phyloP scores from a whole-genome alignment of 768 basidiomycete genomes.

The Phlegmacium glaucopus region DNA sequence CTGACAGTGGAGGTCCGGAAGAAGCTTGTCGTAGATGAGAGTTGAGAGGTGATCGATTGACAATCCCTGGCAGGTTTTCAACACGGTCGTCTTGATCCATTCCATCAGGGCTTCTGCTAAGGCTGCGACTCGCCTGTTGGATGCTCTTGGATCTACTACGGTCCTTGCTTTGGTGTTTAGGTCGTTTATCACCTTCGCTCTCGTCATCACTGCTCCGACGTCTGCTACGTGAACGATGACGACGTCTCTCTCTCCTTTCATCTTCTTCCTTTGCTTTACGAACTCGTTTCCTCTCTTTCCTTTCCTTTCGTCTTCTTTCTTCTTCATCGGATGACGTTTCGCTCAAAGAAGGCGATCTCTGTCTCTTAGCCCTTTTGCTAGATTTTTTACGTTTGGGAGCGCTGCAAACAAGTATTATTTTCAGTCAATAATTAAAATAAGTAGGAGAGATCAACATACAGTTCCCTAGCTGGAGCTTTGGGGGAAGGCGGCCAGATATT shows the following conservation, averaged over 20 bases:
- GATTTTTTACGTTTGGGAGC: slow-evolving; percentile 55
- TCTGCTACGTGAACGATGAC: slow-evolving; percentile 28
- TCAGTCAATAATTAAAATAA: neutral
- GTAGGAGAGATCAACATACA: slow-evolving; percentile 37
- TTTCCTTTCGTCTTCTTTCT: slow-evolving; percentile 54
- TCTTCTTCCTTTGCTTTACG: slow-evolving; percentile 44
- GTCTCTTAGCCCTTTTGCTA: slow-evolving; percentile 59
- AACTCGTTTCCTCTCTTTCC: slow-evolving; percentile 57
- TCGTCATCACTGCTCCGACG: slow-evolving; percentile 28
- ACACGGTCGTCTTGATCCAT: slow-evolving; percentile 10
- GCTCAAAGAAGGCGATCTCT: slow-evolving; percentile 47
- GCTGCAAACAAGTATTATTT: slow-evolving; percentile 30
- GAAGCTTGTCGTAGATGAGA: slow-evolving; percentile 8
- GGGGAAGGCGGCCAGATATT: slow-evolving; percentile 86
- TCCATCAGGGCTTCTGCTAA: slow-evolving; percentile 6
- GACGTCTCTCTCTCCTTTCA: slow-evolving; percentile 35
- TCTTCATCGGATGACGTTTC: slow-evolving; percentile 52
- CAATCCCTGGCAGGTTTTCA: neutral
- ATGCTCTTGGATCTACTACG: slow-evolving; percentile 14
- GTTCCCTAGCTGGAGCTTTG: slow-evolving; percentile 53
- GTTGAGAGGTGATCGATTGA: slow-evolving; percentile 2
- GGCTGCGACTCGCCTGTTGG: slow-evolving; percentile 12
- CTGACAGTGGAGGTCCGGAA: slow-evolving; percentile 14
- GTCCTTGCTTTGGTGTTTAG: slow-evolving; percentile 17
- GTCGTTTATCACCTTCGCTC: slow-evolving; percentile 35